Percentiles rank a stretch among this genome's conserved stretches.
These are phyloP conservation scores for Phytomonas sp. DNA, from an alignment of 208 protist species.

Conservation along the genomic window DNA sequence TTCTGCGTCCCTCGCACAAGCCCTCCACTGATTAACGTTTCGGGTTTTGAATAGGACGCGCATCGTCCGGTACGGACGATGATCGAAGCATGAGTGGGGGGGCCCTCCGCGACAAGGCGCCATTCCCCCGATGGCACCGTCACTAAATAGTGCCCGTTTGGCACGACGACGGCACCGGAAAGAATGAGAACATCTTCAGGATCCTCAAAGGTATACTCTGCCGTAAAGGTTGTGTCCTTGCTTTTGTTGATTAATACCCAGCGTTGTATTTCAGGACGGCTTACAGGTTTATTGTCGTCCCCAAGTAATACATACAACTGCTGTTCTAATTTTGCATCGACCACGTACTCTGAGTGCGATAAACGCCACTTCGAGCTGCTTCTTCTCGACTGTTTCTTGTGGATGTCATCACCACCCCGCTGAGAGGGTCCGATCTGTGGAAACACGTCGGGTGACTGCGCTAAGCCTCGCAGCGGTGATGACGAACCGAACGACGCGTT, in stretches of 20 bases:
- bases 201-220: constrained; percentile 9
- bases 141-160: neutral
- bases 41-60: neutral
- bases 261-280: neutral
- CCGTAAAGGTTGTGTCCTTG: neutral
- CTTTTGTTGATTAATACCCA: constrained; percentile 7
- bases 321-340: neutral
- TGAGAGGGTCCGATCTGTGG: neutral
- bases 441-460: neutral
- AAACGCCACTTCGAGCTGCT: neutral
- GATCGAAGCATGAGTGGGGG: neutral
- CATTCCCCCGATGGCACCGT: neutral
- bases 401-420: neutral
- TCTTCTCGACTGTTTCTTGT: neutral
- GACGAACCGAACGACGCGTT: neutral
- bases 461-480: neutral
- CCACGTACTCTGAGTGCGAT: neutral
- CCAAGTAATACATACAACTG: neutral
- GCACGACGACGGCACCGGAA: neutral
- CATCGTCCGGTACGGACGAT: neutral
- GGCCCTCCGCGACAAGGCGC: neutral
- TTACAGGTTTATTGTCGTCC: neutral
- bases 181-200: neutral
- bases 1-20: constrained; percentile 15
- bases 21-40: constrained; percentile 7